These are phyloP conservation scores for Arabidopsis hybrid DNA, from an alignment of 441 rosid genomes.

Conservation along the genomic window DNA sequence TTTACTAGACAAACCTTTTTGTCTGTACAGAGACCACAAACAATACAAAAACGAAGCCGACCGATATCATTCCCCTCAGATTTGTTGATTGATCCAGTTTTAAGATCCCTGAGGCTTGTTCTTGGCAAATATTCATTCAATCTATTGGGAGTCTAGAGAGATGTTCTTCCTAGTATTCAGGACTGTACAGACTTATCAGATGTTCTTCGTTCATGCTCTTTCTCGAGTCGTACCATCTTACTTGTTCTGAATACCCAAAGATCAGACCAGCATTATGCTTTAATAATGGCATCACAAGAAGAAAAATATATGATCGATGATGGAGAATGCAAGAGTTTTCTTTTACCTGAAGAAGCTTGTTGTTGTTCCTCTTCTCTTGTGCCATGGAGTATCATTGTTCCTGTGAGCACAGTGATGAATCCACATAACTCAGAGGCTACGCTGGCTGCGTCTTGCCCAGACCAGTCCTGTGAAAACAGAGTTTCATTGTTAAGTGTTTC, in stretches of 20 bases:
- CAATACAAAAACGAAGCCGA: constrained; percentile 32
- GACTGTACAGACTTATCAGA: constrained; percentile 44
- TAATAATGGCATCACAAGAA: constrained; percentile 11
- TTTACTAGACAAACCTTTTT: constrained; percentile 30
- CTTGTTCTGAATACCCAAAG: constrained; percentile 34
- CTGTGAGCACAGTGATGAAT: constrained; percentile 74
- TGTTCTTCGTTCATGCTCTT: constrained; percentile 44
- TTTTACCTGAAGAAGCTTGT: constrained; percentile 58
- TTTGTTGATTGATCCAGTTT: constrained; percentile 11
- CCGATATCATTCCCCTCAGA: constrained; percentile 8
- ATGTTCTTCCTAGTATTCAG: constrained; percentile 44
- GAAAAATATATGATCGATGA: background rate
- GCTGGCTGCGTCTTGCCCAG: constrained; percentile 66
- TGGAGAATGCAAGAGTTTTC: background rate
- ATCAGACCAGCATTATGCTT: constrained; percentile 27
- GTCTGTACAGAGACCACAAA: constrained; percentile 45
- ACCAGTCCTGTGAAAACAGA: constrained; percentile 62
- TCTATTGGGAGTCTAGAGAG: constrained; percentile 24
- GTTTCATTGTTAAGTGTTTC: background rate
- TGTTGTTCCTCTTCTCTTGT: constrained; percentile 69
- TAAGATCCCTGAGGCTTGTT: constrained; percentile 32
- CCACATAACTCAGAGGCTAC: constrained; percentile 78
- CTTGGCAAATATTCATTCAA: constrained; percentile 22
- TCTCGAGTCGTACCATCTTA: constrained; percentile 45
- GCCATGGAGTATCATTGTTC: constrained; percentile 74